These are phyloP conservation scores for Fagopyrum tataricum DNA, from an alignment of 148 eudicot genomes.

Conservation along the genomic window DNA sequence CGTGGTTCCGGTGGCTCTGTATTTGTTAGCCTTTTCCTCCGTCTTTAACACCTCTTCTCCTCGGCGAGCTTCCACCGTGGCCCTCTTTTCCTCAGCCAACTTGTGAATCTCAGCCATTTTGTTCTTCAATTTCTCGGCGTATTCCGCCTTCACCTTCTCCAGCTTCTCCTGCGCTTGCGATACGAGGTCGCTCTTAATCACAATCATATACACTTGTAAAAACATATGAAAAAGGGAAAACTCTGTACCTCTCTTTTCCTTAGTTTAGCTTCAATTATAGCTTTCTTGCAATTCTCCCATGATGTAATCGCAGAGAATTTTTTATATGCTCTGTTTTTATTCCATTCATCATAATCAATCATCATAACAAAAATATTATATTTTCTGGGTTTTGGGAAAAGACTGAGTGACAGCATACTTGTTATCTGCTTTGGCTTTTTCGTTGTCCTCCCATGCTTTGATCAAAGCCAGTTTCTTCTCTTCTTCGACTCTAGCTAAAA, in stretches of 20 bases:
- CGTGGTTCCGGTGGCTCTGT: conserved; percentile 21
- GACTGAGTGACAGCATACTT: conserved; percentile 23
- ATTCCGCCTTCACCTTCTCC: conserved; percentile 29
- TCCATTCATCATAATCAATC: not conserved
- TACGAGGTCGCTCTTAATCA: not conserved
- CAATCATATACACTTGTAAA: not conserved
- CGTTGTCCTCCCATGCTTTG: conserved; percentile 74
- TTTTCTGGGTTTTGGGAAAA: not conserved
- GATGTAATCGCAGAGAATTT: conserved; percentile 24
- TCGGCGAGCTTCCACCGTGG: conserved; percentile 17
- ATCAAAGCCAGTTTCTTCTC: conserved; percentile 59
- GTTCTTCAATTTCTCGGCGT: conserved; percentile 29
- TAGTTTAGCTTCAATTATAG: conserved; percentile 29
- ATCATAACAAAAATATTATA: not conserved
- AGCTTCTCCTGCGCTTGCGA: conserved; percentile 20
- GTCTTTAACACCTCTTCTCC: conserved; percentile 23
- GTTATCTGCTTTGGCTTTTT: conserved; percentile 56
- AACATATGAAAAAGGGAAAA: no score
- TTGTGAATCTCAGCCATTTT: conserved; percentile 22
- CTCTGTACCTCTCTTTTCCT: conserved; percentile 25
- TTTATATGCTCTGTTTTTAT: conserved; percentile 27
- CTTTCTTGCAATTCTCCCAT: conserved; percentile 42
- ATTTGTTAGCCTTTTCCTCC: conserved; percentile 26
- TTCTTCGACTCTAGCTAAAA: conserved; percentile 33
- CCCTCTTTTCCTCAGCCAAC: conserved; percentile 27